Evolutionary conservation across 305 asterid species (phyloP).

Genomic region (Fraxinus latifolia): DNA sequence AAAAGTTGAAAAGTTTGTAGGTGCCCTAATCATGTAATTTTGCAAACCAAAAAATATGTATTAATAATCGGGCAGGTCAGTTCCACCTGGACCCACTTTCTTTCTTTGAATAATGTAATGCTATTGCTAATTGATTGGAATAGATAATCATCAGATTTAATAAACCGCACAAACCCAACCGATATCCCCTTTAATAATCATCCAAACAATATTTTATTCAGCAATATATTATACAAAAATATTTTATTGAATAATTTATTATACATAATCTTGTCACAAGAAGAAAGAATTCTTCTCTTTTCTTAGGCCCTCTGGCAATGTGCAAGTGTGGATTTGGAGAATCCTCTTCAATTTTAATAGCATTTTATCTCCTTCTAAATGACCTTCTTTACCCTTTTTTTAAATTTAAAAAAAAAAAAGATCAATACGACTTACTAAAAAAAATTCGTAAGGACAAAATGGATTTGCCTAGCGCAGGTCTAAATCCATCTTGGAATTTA

Average conservation of each 20-base stretch:
- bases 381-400: neutral
- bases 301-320: conserved; percentile 22
- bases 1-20: neutral
- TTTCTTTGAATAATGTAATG: conserved; percentile 8
- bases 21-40: conserved; percentile 33
- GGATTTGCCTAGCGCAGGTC: too few relatives aligned
- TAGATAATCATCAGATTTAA: conserved; percentile 28
- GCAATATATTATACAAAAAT: neutral
- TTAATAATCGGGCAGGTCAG: conserved; percentile 30
- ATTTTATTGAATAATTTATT: neutral
- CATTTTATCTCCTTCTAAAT: neutral
- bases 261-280: conserved; percentile 15
- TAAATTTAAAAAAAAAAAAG: neutral
- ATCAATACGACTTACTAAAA: neutral
- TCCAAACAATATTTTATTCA: neutral
- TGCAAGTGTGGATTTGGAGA: conserved; percentile 20
- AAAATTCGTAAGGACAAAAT: too few relatives aligned
- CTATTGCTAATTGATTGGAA: conserved; percentile 7
- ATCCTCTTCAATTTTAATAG: conserved; percentile 5
- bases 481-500: too few relatives aligned
- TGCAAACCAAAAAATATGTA: neutral
- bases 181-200: conserved; percentile 37
- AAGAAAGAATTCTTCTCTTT: neutral
- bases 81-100: conserved; percentile 42
- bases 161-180: conserved; percentile 30